Base-by-base conservation (phyloP, 352 stramenopile species). In the Phytophthora sp. region DNA sequence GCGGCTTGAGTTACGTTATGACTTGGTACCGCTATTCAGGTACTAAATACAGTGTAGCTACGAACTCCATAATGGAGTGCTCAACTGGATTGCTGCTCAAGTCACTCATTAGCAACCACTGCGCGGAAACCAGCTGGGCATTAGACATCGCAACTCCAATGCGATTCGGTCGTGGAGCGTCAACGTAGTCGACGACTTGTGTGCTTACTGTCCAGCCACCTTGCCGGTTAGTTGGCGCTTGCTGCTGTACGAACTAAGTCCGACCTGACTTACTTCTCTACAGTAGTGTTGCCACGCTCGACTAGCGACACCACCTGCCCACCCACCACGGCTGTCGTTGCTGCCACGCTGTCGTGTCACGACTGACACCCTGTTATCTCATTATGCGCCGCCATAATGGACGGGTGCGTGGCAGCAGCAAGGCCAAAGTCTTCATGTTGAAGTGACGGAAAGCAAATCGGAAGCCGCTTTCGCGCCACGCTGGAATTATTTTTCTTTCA, bases 321-420 rank as follows among this genome's bases (percentile, higher is more conserved):
- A 42, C 35, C 35, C 38, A 45, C 38, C 29, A 33, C n/a, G 12
- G 30, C 31, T 18, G 29, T 26, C 21, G 31, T n/a, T 47, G 35
- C 8, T 44, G 39, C 54, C 54, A 61, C 39, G 54, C 54, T 53
- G 39, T 16, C 54, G 39, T 61, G 54, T 61, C 54, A 62, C 29
- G 7, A 21, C 29, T 21, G 27, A 30, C 7, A 4, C 39, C 30
- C 16, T 27, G 9, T 21, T 23, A 15, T 29, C 21, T 15, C 21
- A 7, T 16, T n/a, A n/a, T n/a, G n/a, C 38, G 38, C 38, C 30
- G 29, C 31, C 41, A 29, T 26, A 44, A 18, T 62, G 29, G 31
- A 35, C 54, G 54, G 41, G 6, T 16, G 6, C 38, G 6, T 6
- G 21, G 8, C 38, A 8, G 2, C 38, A 18, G 9, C 16, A 18